These are phyloP conservation scores for Juncus inflexus DNA, from an alignment of 176 grass and related monocot species.

Conservation along the genomic window DNA sequence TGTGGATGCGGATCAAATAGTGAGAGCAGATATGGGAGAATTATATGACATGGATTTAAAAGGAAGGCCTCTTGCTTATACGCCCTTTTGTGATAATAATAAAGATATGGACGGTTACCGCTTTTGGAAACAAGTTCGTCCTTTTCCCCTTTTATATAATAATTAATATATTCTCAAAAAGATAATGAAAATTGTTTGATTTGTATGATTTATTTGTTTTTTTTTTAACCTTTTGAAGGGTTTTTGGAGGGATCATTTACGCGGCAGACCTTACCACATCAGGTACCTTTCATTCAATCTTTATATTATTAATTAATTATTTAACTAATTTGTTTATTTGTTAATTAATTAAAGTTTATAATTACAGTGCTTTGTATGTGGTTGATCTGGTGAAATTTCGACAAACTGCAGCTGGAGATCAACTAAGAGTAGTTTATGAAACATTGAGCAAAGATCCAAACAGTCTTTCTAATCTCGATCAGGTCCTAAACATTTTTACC, in stretches of 20 bases:
- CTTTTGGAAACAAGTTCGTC: slow-evolving; percentile 98
- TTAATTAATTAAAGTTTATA: slow-evolving; percentile 9
- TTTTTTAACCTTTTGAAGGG: slow-evolving; percentile 55
- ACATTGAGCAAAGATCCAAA: slow-evolving; percentile 97
- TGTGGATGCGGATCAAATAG: slow-evolving; percentile 97
- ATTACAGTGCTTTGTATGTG: slow-evolving; percentile 90
- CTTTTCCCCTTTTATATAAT: slow-evolving; percentile 19
- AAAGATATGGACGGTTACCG: slow-evolving; percentile 98
- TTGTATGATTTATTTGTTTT: slow-evolving; percentile 29
- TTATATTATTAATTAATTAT: slow-evolving; percentile 2
- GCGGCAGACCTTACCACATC: slow-evolving; percentile 93
- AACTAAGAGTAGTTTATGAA: slow-evolving; percentile 81
- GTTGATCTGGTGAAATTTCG: slow-evolving; percentile 96
- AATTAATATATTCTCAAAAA: slow-evolving; percentile 11
- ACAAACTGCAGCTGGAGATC: slow-evolving; percentile 94
- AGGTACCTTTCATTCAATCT: slow-evolving; percentile 43
- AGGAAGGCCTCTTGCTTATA: slow-evolving; percentile 89
- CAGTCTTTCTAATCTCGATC: slow-evolving; percentile 99
- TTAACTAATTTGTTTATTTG: slow-evolving; percentile 3
- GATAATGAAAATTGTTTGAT: slow-evolving; percentile 7
- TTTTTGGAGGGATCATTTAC: slow-evolving; percentile 98
- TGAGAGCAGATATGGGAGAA: slow-evolving; percentile 99
- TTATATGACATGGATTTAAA: slow-evolving; percentile 96
- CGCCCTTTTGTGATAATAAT: slow-evolving; percentile 98
- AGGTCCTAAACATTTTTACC: slow-evolving; percentile 38